These are phyloP conservation scores for Picea mariana DNA, from an alignment of 83 land plant genomes.

Conservation along the genomic window DNA sequence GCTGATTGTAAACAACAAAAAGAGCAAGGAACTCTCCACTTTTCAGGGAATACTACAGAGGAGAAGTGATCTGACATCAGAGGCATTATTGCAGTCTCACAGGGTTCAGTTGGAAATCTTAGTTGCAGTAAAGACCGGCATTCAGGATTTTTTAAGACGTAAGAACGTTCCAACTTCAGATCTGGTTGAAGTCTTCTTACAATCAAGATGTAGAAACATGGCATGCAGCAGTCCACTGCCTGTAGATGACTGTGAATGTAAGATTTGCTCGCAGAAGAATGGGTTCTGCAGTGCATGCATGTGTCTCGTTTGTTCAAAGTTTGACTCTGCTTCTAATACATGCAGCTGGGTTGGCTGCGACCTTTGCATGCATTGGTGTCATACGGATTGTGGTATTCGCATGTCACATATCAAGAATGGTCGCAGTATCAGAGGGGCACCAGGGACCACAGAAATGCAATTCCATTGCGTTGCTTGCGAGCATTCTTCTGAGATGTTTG, in stretches of 20 bases:
- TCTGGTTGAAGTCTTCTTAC: constrained; percentile 63
- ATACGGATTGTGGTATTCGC: constrained; percentile 84
- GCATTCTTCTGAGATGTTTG: constrained; percentile 93
- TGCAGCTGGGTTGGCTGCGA: constrained; percentile 99
- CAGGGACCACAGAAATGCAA: constrained; percentile 81
- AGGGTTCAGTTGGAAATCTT: constrained; percentile 78
- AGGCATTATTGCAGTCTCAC: constrained; percentile 50
- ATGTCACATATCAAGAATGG: constrained; percentile 70
- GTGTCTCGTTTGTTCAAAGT: constrained; percentile 95
- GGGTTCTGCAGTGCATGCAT: constrained; percentile 96
- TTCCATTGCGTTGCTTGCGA: constrained; percentile 89
- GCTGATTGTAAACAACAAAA: constrained; percentile 49
- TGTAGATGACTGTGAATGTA: constrained; percentile 95
- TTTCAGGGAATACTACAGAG: constrained; percentile 60
- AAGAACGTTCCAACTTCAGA: constrained; percentile 27
- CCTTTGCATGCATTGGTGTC: constrained; percentile 96
- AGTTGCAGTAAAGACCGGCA: constrained; percentile 85
- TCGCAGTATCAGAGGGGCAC: constrained; percentile 37
- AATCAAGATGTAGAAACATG: constrained; percentile 71
- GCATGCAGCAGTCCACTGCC: constrained; percentile 66
- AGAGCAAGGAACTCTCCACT: constrained; percentile 37
- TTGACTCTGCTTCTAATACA: constrained; percentile 86
- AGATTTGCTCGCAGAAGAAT: constrained; percentile 65
- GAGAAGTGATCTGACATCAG: constrained; percentile 64
- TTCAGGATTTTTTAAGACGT: constrained; percentile 51